Evolutionary conservation across 2,329 filamentous ascomycete species (phyloP).

Genomic region (Fusarium tuaranense): DNA sequence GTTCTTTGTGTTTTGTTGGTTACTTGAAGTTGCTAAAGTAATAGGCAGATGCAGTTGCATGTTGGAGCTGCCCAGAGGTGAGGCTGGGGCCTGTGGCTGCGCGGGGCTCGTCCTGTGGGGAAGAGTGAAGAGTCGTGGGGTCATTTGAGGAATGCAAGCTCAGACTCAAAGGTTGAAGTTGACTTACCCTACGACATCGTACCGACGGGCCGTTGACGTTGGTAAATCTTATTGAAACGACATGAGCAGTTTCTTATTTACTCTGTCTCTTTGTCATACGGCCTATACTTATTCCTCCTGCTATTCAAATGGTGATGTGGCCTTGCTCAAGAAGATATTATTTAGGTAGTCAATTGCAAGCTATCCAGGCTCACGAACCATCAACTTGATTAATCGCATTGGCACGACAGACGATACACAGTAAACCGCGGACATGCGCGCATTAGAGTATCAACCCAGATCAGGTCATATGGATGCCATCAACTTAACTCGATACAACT

Average conservation of each 20-base stretch:
- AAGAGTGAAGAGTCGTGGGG: neutral
- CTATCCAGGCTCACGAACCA: no score
- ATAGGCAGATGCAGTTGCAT: conserved; percentile 21
- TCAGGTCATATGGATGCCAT: neutral
- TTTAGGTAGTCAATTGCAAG: neutral
- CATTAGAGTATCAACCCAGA: neutral
- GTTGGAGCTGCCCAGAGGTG: conserved; percentile 24
- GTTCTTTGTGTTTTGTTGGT: neutral
- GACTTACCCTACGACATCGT: conserved; percentile 20
- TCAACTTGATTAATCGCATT: neutral
- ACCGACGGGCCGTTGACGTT: neutral
- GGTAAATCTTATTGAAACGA: neutral
- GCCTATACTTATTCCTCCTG: neutral
- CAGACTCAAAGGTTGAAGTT: neutral
- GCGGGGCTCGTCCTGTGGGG: conserved; percentile 39
- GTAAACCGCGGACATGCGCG: neutral
- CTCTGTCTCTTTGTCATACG: neutral
- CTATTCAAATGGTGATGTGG: neutral
- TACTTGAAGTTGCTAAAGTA: conserved; percentile 7
- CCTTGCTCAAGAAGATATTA: neutral
- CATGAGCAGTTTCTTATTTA: neutral
- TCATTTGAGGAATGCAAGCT: neutral
- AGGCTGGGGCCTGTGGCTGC: conserved; percentile 44
- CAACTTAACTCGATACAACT: neutral
- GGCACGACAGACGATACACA: no score